These are phyloP conservation scores for Isoetes engelmannii DNA, from an alignment of 83 land plant genomes.

Conservation along the genomic window DNA sequence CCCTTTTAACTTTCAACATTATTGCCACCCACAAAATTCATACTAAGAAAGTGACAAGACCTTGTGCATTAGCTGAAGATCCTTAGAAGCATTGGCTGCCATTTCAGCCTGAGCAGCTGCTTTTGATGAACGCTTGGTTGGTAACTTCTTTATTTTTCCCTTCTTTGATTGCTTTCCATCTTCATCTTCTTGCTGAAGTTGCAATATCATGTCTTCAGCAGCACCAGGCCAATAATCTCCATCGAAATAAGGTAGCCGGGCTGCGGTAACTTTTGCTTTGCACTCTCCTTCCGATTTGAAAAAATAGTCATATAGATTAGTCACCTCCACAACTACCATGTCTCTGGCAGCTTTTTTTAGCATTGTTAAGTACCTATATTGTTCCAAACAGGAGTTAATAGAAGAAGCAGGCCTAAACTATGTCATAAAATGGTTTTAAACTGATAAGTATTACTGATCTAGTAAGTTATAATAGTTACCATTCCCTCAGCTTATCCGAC, in stretches of 20 bases:
- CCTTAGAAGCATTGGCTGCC: background rate
- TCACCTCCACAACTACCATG: conserved; percentile 6
- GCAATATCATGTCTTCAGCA: conserved; percentile 1
- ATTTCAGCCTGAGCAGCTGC: background rate
- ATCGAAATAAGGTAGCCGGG: conserved; percentile 8
- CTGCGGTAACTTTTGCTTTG: conserved; percentile 4
- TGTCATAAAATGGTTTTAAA: background rate
- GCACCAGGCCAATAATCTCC: conserved; percentile 14
- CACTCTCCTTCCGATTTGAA: conserved; percentile 1
- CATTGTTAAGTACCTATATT: background rate
- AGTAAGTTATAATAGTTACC: background rate
- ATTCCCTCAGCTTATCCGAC: conserved; percentile 6
- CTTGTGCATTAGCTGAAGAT: conserved; percentile 9
- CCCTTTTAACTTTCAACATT: background rate
- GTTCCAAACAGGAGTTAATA: background rate
- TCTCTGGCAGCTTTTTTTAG: conserved; percentile 4
- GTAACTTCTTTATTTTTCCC: background rate
- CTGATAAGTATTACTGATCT: background rate
- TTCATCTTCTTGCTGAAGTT: conserved; percentile 4
- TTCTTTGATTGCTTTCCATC: background rate
- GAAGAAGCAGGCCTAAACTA: background rate
- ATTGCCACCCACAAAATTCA: no score
- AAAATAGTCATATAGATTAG: conserved; percentile 5
- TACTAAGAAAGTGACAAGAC: background rate
- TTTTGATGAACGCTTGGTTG: background rate